Evolutionary conservation across 495 filamentous ascomycete species (phyloP).

Genomic region (Schizothecium vesticola): DNA sequence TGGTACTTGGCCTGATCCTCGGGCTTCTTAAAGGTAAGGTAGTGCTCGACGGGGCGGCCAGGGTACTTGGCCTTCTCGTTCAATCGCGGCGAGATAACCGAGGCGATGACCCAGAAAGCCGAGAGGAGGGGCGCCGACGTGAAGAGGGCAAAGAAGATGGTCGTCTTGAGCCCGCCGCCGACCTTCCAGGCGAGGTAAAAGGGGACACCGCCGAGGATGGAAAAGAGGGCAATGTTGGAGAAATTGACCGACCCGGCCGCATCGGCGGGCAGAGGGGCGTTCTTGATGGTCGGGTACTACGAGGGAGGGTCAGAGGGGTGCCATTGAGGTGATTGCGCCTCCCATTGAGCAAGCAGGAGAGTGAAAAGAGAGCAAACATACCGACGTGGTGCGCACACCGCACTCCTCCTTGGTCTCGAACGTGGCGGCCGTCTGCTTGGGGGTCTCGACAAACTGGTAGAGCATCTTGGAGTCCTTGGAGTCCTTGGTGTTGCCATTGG

Average conservation of each 20-base stretch:
- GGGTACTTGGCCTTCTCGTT: slow-evolving; percentile 73
- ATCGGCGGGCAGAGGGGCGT: slow-evolving; percentile 77
- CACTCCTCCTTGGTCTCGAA: slow-evolving; percentile 58
- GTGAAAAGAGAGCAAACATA: slow-evolving; percentile 36
- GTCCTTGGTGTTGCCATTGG: background rate
- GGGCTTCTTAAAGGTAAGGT: slow-evolving; percentile 76
- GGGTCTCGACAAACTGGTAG: slow-evolving; percentile 73
- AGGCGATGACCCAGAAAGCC: slow-evolving; percentile 64
- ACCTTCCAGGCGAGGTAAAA: slow-evolving; percentile 61
- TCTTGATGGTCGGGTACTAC: slow-evolving; percentile 72
- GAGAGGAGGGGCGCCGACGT: slow-evolving; percentile 62
- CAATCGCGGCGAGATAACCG: slow-evolving; percentile 62
- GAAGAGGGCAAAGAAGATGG: slow-evolving; percentile 63
- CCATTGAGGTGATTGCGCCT: background rate
- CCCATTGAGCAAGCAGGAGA: background rate
- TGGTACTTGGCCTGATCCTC: slow-evolving; percentile 66
- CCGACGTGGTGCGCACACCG: slow-evolving; percentile 68
- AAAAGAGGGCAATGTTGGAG: slow-evolving; percentile 58
- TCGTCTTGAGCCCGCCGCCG: slow-evolving; percentile 66
- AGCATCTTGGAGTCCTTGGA: background rate
- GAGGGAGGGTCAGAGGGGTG: slow-evolving; percentile 7
- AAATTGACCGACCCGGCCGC: slow-evolving; percentile 63
- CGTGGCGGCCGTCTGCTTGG: slow-evolving; percentile 53
- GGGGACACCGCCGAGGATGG: slow-evolving; percentile 56
- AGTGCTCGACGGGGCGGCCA: slow-evolving; percentile 76